These are phyloP conservation scores for Stagonosporopsis vannaccii DNA, from an alignment of 2,329 filamentous ascomycete genomes.

Conservation along the genomic window DNA sequence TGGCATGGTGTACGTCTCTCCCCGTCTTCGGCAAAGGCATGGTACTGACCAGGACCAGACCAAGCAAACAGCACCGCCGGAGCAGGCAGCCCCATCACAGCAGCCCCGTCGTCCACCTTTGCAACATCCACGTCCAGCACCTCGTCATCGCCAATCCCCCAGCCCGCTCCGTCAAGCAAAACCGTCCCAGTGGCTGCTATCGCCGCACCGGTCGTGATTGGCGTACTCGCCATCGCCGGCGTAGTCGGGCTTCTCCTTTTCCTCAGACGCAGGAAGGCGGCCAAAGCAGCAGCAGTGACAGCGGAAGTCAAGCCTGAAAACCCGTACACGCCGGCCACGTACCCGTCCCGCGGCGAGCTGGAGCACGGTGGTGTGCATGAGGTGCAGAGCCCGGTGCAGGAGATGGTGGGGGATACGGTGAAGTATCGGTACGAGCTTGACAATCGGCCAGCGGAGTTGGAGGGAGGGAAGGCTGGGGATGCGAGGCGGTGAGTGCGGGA, in stretches of 20 bases:
- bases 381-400: constrained; percentile 2
- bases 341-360: background rate
- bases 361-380: background rate
- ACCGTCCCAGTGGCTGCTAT: constrained; percentile 19
- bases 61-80: background rate
- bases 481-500: background rate
- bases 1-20: constrained; percentile 9
- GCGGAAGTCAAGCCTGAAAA: background rate
- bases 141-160: background rate
- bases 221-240: constrained; percentile 6
- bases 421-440: constrained; percentile 8
- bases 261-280: constrained; percentile 3
- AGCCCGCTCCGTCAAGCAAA: background rate
- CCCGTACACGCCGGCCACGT: background rate
- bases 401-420: background rate
- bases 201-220: constrained; percentile 9
- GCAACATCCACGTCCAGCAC: background rate
- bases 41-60: background rate
- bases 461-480: background rate
- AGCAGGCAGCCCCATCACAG: background rate
- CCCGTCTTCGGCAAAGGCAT: background rate
- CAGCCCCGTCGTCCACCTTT: background rate
- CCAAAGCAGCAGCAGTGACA: background rate
- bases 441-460: constrained; percentile 2
- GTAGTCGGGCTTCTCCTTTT: constrained; percentile 8